Conservation (phyloP, 768 basidiomycete genomes). For the Mycena galericulata region DNA sequence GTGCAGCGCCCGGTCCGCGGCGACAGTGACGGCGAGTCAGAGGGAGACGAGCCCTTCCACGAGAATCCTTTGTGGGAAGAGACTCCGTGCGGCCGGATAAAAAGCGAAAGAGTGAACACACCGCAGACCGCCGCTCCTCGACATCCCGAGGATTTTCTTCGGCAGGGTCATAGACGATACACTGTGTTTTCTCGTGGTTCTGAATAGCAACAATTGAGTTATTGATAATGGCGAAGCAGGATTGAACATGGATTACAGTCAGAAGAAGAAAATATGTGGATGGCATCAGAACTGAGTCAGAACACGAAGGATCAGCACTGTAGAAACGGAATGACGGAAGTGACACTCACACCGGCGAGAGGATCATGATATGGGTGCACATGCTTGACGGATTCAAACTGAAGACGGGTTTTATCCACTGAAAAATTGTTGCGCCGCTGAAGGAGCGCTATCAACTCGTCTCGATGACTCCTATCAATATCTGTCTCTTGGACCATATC, state of each 20-base stretch:
- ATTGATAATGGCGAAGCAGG: no score
- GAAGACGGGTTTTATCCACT: slow-evolving; percentile 4
- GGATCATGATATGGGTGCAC: slow-evolving; percentile 16
- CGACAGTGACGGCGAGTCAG: not conserved
- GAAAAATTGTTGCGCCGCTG: not conserved
- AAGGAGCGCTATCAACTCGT: slow-evolving; percentile 13
- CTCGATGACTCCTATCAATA: not conserved
- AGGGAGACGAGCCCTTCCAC: no score
- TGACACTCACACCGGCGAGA: not conserved
- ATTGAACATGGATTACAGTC: no score
- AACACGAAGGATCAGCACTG: not conserved
- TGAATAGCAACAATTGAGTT: no score
- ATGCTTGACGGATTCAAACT: slow-evolving; percentile 14
- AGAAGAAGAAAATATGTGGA: not conserved
- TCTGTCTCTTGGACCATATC: not conserved
- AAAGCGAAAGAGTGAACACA: no score
- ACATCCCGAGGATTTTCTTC: no score
- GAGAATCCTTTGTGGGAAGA: no score
- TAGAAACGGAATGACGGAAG: not conserved
- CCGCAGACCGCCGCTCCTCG: no score
- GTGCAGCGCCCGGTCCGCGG: slow-evolving; percentile 8
- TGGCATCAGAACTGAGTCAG: slow-evolving; percentile 3
- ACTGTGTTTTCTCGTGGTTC: no score
- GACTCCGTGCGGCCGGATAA: no score
- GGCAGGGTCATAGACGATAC: no score